Percentiles rank a stretch among this genome's conserved stretches.
Evolutionary conservation across 2,329 filamentous ascomycete genomes (phyloP).

Genomic region (Exophiala aquamarina): DNA sequence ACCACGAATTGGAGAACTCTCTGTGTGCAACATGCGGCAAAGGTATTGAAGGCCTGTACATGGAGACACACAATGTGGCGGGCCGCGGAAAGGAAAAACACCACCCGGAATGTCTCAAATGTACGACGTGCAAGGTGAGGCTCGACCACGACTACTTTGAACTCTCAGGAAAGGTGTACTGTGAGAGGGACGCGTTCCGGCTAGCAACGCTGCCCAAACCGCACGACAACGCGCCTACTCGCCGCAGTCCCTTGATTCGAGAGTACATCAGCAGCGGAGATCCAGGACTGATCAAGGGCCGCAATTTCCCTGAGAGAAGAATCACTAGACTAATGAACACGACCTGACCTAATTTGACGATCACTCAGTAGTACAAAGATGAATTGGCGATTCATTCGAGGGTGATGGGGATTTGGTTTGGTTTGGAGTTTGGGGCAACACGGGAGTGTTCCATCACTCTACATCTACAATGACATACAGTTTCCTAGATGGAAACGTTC

Average conservation of each 20-base stretch:
- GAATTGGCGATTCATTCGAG: too few relatives aligned
- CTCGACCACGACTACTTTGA: constrained; percentile 89
- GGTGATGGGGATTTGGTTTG: too few relatives aligned
- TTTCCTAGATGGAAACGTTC: too few relatives aligned
- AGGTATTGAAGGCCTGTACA: constrained; percentile 91
- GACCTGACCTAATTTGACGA: constrained; percentile 23
- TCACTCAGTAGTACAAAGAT: constrained; percentile 1
- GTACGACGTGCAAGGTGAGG: constrained; percentile 68
- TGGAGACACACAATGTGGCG: constrained; percentile 68
- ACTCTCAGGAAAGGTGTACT: constrained; percentile 75
- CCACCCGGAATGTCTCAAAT: constrained; percentile 84
- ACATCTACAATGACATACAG: too few relatives aligned
- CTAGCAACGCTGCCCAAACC: constrained; percentile 22
- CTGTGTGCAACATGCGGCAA: constrained; percentile 75
- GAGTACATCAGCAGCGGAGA: constrained; percentile 28
- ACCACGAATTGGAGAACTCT: constrained; percentile 86
- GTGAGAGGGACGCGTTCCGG: constrained; percentile 78
- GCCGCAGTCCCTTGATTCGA: constrained; percentile 28
- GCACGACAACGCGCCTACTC: constrained; percentile 28
- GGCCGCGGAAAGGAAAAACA: constrained; percentile 62
- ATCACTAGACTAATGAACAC: constrained; percentile 49
- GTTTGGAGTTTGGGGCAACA: too few relatives aligned
- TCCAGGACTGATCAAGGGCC: constrained; percentile 31
- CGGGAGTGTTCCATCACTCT: too few relatives aligned
- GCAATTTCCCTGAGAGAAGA: constrained; percentile 49